Percentiles rank a stretch among this genome's conserved stretches.
Evolutionary conservation across 495 filamentous ascomycete species (phyloP).

Genomic region (Penicillium mononematosum): DNA sequence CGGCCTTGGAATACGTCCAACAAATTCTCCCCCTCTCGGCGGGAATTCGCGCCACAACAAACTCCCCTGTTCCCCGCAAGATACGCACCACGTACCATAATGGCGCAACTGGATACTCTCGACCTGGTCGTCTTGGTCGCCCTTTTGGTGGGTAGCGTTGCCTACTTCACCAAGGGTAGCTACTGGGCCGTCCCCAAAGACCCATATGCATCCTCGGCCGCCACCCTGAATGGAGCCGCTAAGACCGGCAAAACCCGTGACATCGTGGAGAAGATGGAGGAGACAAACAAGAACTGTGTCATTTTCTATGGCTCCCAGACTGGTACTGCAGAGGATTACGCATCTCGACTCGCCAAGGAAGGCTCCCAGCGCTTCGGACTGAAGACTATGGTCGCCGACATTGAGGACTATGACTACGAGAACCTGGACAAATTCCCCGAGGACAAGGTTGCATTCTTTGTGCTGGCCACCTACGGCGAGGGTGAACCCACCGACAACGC

Average conservation of each 20-base stretch:
- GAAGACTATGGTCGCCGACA: conserved; percentile 97
- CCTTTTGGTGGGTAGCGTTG: conserved; percentile 81
- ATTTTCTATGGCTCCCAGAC: conserved; percentile 99
- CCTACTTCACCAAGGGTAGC: conserved; percentile 96
- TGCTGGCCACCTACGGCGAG: conserved; percentile 96
- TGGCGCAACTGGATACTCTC: conserved; percentile 95
- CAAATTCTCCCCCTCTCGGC: not conserved
- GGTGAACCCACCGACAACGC: conserved; percentile 98
- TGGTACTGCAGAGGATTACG: conserved; percentile 97
- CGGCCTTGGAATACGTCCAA: not conserved
- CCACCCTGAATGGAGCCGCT: conserved; percentile 61
- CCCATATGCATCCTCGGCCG: conserved; percentile 73
- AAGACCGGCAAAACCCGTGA: conserved; percentile 89
- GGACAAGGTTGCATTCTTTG: conserved; percentile 91
- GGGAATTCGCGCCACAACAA: conserved; percentile 6
- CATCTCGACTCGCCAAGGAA: conserved; percentile 95
- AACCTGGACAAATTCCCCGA: conserved; percentile 85
- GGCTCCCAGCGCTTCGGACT: conserved; percentile 93
- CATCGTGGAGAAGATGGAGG: conserved; percentile 93
- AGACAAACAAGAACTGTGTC: conserved; percentile 93
- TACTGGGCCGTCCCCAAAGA: conserved; percentile 84
- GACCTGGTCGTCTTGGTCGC: conserved; percentile 86
- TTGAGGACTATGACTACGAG: conserved; percentile 98
- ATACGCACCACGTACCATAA: conserved; percentile 35
- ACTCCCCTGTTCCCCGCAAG: conserved; percentile 3